Percentiles rank a stretch among this genome's conserved stretches.
phyloP scores from a whole-genome alignment of 2,329 filamentous ascomycete species.

The Sclerotinia spermophila region DNA sequence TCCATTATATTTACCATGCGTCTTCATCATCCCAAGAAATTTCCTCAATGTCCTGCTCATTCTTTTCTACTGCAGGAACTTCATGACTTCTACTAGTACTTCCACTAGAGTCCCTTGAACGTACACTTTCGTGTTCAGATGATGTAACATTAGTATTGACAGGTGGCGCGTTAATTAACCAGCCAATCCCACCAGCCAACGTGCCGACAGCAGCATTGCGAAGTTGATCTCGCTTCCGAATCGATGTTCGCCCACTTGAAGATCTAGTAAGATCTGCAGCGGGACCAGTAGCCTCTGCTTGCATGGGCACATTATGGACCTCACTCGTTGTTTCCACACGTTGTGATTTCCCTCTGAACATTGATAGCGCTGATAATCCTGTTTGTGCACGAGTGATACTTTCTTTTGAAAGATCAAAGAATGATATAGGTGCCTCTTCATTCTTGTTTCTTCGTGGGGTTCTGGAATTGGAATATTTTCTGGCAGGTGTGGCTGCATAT shows the following conservation, averaged over 20 bases:
- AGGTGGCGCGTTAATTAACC: conserved; percentile 58
- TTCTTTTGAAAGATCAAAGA: conserved; percentile 61
- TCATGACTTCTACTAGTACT: neutral
- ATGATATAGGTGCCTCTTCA: conserved; percentile 60
- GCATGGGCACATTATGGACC: neutral
- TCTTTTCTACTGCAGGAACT: neutral
- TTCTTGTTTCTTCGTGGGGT: conserved; percentile 39
- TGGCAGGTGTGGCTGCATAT: conserved; percentile 44
- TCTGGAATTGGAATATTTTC: conserved; percentile 30
- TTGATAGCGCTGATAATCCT: conserved; percentile 53
- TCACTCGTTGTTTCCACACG: conserved; percentile 11
- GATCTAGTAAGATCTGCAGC: neutral
- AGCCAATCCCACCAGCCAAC: conserved; percentile 62
- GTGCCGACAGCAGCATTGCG: conserved; percentile 65
- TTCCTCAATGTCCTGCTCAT: conserved; percentile 1
- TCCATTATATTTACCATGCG: neutral
- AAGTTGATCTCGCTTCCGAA: conserved; percentile 69
- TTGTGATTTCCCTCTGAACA: conserved; percentile 25
- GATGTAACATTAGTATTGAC: neutral
- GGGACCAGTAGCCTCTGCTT: neutral
- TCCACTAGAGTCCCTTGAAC: neutral
- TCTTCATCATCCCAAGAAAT: conserved; percentile 10
- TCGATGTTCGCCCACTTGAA: conserved; percentile 37
- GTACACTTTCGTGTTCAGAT: neutral
- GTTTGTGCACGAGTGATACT: conserved; percentile 56